phyloP scores from a whole-genome alignment of 164 flowering plant genomes.

The Cinnamomum chago region DNA sequence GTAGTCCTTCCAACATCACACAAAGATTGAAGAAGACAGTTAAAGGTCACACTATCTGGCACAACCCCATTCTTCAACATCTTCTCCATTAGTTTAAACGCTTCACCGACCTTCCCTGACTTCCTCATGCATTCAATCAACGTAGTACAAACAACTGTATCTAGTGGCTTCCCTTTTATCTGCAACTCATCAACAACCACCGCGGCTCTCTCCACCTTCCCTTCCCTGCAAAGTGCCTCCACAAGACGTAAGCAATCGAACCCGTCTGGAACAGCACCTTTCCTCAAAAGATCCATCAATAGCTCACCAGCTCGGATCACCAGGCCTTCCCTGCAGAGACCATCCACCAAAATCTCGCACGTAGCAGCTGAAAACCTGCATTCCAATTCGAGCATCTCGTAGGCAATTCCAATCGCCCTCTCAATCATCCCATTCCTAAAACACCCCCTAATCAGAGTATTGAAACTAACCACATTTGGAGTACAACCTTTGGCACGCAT shows the following conservation, averaged over 20 bases:
- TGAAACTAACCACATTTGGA: conserved; percentile 88
- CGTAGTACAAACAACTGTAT: conserved; percentile 58
- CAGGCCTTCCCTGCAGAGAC: conserved; percentile 57
- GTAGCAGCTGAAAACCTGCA: conserved; percentile 60
- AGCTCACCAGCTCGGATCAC: conserved; percentile 47
- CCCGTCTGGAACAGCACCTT: conserved; percentile 50
- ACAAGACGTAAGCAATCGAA: conserved; percentile 57
- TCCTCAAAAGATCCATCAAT: conserved; percentile 52
- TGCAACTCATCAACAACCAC: conserved; percentile 56
- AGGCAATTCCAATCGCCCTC: conserved; percentile 69
- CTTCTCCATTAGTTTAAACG: conserved; percentile 40
- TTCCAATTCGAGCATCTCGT: conserved; percentile 84
- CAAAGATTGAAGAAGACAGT: conserved; percentile 56
- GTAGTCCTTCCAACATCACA: conserved; percentile 51
- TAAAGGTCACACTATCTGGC: conserved; percentile 73
- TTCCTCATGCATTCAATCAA: conserved; percentile 63
- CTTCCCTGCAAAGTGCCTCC: conserved; percentile 48
- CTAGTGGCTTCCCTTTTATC: conserved; percentile 46
- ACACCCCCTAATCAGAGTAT: conserved; percentile 73
- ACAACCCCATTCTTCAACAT: conserved; percentile 58
- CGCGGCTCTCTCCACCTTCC: conserved; percentile 40
- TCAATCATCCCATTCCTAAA: conserved; percentile 57
- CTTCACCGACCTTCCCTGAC: conserved; percentile 36
- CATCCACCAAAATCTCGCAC: conserved; percentile 76
- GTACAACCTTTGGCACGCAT: conserved; percentile 63